Evolutionary conservation across 495 filamentous ascomycete species (phyloP), one percentile per base, ranked within the genome.

Genomic region (Chaetomium tenue): DNA sequence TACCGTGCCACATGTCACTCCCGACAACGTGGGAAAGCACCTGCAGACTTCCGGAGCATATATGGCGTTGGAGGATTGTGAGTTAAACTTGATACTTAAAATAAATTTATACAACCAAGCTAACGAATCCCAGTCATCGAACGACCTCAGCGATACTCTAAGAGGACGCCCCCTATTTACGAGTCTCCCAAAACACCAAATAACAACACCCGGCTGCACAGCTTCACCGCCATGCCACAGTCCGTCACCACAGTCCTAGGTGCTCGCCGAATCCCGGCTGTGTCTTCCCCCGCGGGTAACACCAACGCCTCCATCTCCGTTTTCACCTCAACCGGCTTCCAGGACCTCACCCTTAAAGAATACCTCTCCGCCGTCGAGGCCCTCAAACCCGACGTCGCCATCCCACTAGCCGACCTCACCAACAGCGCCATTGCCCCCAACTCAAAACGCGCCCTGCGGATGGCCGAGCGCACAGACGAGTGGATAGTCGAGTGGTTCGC

Each of bases 41-140:
- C 86, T 87, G 8, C 70, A 83, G 7, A 79, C 92, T 48, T 77
- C 75, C 22, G 90, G 89, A 54, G 79, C 91, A 26, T 96, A 93
- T 74, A 79, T 92, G 62, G 91, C 89, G 15, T 75, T 98, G 15
- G 94, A 98, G 83, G 95, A 98, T 75, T 98, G 94, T 97, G 78
- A 78, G 88, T 30, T 50, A 20, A 0, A 0, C 44, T 25, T 16
- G 12, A 44, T 52, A 33, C 42, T 20, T 6, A 50, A 50, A 23
- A 23, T 11, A 13, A 37, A 28, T 44, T 61, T 22, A 44, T 61
- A 9, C 7, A 48, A 40, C 54, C 30, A 56, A 75, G 68, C 72
- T 75, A 66, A 61, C 56, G 65, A 67, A 65, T 9, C 54, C 68
- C 74, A 96, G 92, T 93, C 77, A 84, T 96, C 77, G 92, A 95